Evolutionary conservation across 257 asterid genomes (phyloP).

Genomic region (Nicotiana sylvestris): DNA sequence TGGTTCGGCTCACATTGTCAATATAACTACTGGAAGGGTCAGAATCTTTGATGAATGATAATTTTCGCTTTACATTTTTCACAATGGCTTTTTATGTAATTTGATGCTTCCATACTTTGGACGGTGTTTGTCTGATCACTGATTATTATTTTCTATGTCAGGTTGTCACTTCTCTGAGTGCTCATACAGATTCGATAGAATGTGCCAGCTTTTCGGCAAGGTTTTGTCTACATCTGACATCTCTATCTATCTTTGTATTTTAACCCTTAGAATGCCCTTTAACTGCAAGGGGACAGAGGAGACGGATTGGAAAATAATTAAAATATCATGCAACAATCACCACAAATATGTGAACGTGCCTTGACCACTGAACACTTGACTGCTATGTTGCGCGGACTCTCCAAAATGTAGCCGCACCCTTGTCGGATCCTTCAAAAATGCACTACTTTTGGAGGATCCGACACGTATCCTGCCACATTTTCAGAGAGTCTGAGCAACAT

Average conservation of each 20-base stretch:
- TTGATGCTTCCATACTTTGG: neutral
- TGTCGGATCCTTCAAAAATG: too few relatives aligned
- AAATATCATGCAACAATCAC: neutral
- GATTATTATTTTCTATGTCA: constrained; percentile 18
- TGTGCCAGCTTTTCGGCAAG: constrained; percentile 74
- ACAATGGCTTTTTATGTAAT: neutral
- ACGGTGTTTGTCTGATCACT: neutral
- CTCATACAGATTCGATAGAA: constrained; percentile 84
- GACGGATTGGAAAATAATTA: neutral
- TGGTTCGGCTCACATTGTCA: constrained; percentile 66
- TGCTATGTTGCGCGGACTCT: neutral
- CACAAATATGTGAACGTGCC: neutral
- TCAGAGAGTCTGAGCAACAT: too few relatives aligned
- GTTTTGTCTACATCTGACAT: constrained; percentile 30
- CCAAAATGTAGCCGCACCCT: too few relatives aligned
- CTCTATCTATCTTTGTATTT: neutral
- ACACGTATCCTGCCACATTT: too few relatives aligned
- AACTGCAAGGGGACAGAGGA: neutral
- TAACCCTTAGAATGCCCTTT: neutral
- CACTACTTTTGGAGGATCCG: too few relatives aligned
- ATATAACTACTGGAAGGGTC: constrained; percentile 77
- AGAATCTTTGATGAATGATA: neutral
- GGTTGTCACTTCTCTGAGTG: constrained; percentile 72
- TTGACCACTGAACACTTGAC: neutral
- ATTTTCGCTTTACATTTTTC: neutral